These are phyloP conservation scores for Tilletia walkeri DNA, from an alignment of 1,284 basidiomycete genomes.

Conservation along the genomic window DNA sequence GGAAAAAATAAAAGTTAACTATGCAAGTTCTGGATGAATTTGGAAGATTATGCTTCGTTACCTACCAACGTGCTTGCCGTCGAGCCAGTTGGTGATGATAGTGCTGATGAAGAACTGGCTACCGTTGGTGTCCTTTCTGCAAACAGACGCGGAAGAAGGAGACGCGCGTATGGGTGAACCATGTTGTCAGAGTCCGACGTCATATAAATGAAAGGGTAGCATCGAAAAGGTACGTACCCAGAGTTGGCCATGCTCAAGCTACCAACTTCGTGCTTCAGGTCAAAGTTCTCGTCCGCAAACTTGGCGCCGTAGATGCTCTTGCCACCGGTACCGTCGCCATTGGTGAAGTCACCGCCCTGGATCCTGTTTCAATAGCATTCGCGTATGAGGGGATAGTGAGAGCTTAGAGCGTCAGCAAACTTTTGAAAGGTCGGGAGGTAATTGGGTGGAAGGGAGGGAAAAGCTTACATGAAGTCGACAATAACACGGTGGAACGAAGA, in stretches of 20 bases:
- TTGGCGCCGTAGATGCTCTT: conserved; percentile 56
- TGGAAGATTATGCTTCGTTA: not conserved
- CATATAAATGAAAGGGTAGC: conserved; percentile 6
- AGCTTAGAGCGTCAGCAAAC: too few relatives aligned
- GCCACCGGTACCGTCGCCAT: conserved; percentile 55
- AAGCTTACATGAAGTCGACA: conserved; percentile 64
- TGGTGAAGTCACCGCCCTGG: conserved; percentile 70
- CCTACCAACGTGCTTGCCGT: conserved; percentile 26
- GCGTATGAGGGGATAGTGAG: too few relatives aligned
- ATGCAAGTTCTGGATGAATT: not conserved
- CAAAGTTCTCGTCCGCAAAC: conserved; percentile 47
- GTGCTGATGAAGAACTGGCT: conserved; percentile 54
- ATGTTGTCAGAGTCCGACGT: too few relatives aligned
- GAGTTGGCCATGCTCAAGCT: conserved; percentile 39
- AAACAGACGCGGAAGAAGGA: not conserved
- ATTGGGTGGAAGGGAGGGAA: not conserved
- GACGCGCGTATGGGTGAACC: too few relatives aligned
- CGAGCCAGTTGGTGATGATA: conserved; percentile 46
- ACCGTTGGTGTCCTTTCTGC: conserved; percentile 58
- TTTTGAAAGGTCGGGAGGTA: not conserved
- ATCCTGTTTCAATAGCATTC: conserved; percentile 60
- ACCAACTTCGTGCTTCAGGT: conserved; percentile 42
- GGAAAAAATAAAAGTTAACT: not conserved
- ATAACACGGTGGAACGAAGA: conserved; percentile 66
- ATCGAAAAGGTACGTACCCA: conserved; percentile 14